phyloP scores from a whole-genome alignment of 2,329 filamentous ascomycete genomes.

The Verticillium klebahnii region DNA sequence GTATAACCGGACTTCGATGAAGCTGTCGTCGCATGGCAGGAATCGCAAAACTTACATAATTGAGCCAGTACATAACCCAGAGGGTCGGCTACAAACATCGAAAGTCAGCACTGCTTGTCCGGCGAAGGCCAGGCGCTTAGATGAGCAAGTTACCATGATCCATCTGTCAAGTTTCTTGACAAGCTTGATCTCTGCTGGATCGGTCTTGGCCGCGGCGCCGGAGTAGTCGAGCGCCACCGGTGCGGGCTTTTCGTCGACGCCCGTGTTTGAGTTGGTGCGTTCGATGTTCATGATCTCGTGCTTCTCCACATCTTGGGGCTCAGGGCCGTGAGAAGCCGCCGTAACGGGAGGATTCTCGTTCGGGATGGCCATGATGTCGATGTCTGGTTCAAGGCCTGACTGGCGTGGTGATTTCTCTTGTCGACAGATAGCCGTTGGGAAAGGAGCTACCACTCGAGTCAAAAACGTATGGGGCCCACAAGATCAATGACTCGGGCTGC shows the following conservation, averaged over 20 bases:
- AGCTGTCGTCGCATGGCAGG: too few species aligned
- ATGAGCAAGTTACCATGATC: slow-evolving; percentile 24
- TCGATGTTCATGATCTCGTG: slow-evolving; percentile 7
- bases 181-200: slow-evolving; percentile 31
- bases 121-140: neutral
- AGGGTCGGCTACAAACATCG: slow-evolving; percentile 59
- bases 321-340: neutral
- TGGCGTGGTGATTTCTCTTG: neutral
- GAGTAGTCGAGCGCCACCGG: slow-evolving; percentile 25
- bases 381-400: neutral
- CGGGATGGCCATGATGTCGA: slow-evolving; percentile 3
- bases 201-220: slow-evolving; percentile 31
- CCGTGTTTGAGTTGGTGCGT: slow-evolving; percentile 2
- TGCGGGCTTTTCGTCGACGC: slow-evolving; percentile 3
- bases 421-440: neutral
- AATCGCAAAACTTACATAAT: slow-evolving; percentile 2
- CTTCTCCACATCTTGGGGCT: slow-evolving; percentile 6
- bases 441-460: neutral
- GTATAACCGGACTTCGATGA: too few species aligned
- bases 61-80: slow-evolving; percentile 35
- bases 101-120: slow-evolving; percentile 40
- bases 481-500: neutral
- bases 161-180: slow-evolving; percentile 32
- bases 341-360: neutral
- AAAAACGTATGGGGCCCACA: neutral